phyloP scores from a whole-genome alignment of 371 early-diverging fungal genomes.

The Actinomortierella ambigua region DNA sequence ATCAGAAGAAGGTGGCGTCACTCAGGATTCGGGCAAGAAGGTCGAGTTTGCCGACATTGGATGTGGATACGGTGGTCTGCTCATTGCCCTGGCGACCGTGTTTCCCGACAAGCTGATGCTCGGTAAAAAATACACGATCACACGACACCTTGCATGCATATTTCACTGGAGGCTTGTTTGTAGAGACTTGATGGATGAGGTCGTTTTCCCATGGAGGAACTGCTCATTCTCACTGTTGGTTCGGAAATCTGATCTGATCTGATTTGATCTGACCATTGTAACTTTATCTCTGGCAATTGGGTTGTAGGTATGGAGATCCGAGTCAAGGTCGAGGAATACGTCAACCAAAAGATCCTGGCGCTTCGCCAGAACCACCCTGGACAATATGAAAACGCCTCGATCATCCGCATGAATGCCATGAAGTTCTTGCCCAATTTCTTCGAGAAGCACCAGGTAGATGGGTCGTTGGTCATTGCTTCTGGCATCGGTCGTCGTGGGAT shows the following conservation, averaged over 20 bases:
- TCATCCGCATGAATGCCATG: constrained; percentile 99
- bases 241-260: background rate
- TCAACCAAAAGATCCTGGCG: constrained; percentile 87
- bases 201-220: no score
- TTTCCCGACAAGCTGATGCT: constrained; percentile 92
- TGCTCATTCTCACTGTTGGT: no score
- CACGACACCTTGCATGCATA: no score
- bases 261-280: background rate
- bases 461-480: no score
- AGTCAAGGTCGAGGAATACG: constrained; percentile 95
- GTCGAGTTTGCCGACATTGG: constrained; percentile 99
- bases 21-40: constrained; percentile 47
- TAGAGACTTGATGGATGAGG: no score
- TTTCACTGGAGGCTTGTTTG: no score
- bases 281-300: background rate
- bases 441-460: constrained; percentile 80
- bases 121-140: no score
- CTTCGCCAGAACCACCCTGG: constrained; percentile 82
- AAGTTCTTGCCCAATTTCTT: constrained; percentile 99
- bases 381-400: constrained; percentile 92
- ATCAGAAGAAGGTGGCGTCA: constrained; percentile 34
- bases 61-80: constrained; percentile 99
- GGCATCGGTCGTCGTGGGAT: no score
- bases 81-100: constrained; percentile 88
- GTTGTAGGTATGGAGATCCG: constrained; percentile 96